Conservation (phyloP, 768 basidiomycete genomes). For the Mycena galopus region DNA sequence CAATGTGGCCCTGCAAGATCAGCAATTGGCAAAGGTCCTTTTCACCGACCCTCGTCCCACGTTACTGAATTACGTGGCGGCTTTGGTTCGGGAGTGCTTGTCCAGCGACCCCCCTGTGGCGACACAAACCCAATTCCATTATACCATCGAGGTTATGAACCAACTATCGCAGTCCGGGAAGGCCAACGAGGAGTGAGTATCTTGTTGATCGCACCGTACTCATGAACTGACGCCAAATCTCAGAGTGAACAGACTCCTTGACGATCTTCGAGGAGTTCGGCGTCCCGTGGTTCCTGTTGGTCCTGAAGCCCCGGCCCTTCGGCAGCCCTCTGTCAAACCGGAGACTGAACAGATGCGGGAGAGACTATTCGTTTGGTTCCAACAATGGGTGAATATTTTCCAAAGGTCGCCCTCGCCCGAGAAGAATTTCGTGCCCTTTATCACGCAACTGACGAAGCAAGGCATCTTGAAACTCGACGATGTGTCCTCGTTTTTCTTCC, state of each 20-base stretch:
- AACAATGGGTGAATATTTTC: slow-evolving; percentile 97
- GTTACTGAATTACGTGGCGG: slow-evolving; percentile 85
- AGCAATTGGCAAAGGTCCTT: slow-evolving; percentile 89
- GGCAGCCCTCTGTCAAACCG: slow-evolving; percentile 69
- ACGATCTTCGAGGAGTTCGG: slow-evolving; percentile 82
- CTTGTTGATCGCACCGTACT: slow-evolving; percentile 3
- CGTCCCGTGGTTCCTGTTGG: slow-evolving; percentile 58
- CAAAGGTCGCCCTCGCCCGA: slow-evolving; percentile 92
- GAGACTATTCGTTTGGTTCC: slow-evolving; percentile 84
- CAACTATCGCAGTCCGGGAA: slow-evolving; percentile 82
- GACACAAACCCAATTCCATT: slow-evolving; percentile 82
- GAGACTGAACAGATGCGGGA: slow-evolving; percentile 83
- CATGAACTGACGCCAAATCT: slow-evolving; percentile 19
- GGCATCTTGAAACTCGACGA: slow-evolving; percentile 97
- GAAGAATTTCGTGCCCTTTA: slow-evolving; percentile 95
- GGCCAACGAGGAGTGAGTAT: slow-evolving; percentile 85
- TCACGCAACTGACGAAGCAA: slow-evolving; percentile 96
- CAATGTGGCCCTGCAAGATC: slow-evolving; percentile 82
- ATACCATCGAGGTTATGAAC: slow-evolving; percentile 83
- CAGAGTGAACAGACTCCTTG: slow-evolving; percentile 80
- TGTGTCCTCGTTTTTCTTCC: slow-evolving; percentile 97
- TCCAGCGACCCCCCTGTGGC: slow-evolving; percentile 86
- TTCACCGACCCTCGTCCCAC: slow-evolving; percentile 82
- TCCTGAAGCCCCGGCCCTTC: slow-evolving; percentile 52
- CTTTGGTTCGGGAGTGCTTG: slow-evolving; percentile 88